phyloP scores from a whole-genome alignment of 495 filamentous ascomycete species.

The Daldinia loculata region DNA sequence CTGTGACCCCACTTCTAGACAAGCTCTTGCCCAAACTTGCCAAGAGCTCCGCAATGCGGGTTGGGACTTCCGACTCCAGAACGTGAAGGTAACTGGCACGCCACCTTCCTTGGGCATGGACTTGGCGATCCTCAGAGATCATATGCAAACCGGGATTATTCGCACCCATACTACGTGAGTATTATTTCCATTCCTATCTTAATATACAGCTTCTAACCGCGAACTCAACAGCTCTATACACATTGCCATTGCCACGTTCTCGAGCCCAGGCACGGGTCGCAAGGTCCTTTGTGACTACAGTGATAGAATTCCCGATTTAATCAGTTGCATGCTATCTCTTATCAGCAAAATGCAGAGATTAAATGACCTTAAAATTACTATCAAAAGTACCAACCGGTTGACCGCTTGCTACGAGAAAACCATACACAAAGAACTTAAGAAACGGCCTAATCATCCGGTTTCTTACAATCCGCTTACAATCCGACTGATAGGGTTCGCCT shows the following conservation, averaged over 20 bases:
- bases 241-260: neutral
- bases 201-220: neutral
- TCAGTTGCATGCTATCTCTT: neutral
- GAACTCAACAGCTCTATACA: neutral
- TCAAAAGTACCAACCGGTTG: neutral
- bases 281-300: fast-evolving
- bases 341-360: neutral
- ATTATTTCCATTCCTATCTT: neutral
- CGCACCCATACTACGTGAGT: neutral
- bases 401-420: neutral
- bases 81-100: neutral
- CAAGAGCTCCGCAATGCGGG: neutral
- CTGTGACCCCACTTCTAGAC: neutral
- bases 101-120: neutral
- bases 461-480: neutral
- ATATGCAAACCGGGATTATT: neutral
- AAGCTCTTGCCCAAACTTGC: neutral
- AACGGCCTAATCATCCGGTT: neutral
- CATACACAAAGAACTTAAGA: neutral
- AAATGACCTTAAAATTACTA: neutral
- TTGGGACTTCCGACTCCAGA: neutral
- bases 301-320: neutral
- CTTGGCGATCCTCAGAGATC: neutral
- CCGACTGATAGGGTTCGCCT: neutral
- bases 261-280: neutral